Percentiles rank a stretch among this genome's conserved stretches.
These are phyloP conservation scores for Penicillium mononematosum DNA, from an alignment of 495 filamentous ascomycete genomes.

Conservation along the genomic window DNA sequence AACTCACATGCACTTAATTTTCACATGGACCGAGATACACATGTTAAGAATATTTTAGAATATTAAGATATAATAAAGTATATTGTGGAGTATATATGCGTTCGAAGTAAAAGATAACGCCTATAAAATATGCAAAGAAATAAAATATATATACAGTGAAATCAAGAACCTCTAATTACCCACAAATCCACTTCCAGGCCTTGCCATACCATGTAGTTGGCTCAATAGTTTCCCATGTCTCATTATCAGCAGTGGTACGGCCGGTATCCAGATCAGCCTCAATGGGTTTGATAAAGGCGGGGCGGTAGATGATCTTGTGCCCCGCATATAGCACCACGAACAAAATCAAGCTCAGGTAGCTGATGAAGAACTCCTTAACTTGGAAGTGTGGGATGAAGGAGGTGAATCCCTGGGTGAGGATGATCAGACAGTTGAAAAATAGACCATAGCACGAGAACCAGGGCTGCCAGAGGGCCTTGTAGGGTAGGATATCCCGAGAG, in stretches of 20 bases:
- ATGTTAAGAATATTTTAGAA: too few species aligned
- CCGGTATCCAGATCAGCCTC: constrained; percentile 53
- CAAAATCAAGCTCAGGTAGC: constrained; percentile 62
- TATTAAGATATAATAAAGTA: not conserved
- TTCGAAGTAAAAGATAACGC: not conserved
- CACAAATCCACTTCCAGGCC: constrained; percentile 24
- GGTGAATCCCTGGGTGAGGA: constrained; percentile 69
- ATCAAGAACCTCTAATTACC: constrained; percentile 1
- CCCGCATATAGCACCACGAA: constrained; percentile 58
- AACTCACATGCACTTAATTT: constrained; percentile 22
- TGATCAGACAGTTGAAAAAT: constrained; percentile 63
- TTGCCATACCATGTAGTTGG: constrained; percentile 45
- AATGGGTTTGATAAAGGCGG: constrained; percentile 39
- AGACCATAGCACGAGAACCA: constrained; percentile 61
- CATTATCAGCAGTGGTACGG: constrained; percentile 39
- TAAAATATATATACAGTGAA: constrained; percentile 5
- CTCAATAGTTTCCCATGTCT: constrained; percentile 44
- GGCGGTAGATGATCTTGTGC: constrained; percentile 53
- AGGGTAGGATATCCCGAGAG: constrained; percentile 56
- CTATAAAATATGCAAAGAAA: not conserved
- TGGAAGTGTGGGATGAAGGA: constrained; percentile 61
- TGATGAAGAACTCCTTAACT: constrained; percentile 57
- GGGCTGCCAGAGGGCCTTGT: constrained; percentile 57
- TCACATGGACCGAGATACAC: constrained; percentile 12
- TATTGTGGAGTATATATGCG: not conserved